Conservation (phyloP, 371 early-diverging fungal genomes). For the Mortierella polycephala region DNA sequence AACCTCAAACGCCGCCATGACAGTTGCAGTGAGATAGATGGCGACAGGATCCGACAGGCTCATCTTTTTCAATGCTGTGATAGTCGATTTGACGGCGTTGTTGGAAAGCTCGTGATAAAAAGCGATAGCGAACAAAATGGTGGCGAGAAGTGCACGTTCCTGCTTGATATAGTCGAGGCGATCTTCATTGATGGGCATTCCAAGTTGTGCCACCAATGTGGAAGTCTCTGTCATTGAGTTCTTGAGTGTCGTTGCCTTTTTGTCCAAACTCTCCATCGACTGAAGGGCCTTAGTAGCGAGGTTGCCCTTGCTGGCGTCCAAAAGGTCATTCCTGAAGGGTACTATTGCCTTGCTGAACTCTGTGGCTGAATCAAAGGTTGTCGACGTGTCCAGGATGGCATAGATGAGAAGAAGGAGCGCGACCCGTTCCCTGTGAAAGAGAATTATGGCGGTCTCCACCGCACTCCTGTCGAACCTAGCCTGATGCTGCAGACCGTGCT, state of each 20-base stretch:
- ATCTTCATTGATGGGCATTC: slow-evolving; percentile 51
- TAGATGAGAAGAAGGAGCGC: slow-evolving; percentile 71
- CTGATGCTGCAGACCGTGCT: slow-evolving; percentile 65
- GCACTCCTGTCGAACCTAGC: slow-evolving; percentile 66
- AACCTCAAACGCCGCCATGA: slow-evolving; percentile 48
- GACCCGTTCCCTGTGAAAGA: slow-evolving; percentile 78
- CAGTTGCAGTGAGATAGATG: slow-evolving; percentile 47
- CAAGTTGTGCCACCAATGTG: slow-evolving; percentile 43
- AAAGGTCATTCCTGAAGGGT: slow-evolving; percentile 53
- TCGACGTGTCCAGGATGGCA: slow-evolving; percentile 68
- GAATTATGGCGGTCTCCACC: slow-evolving; percentile 74
- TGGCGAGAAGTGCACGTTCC: slow-evolving; percentile 64
- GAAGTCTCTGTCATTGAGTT: slow-evolving; percentile 49
- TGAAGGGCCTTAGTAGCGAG: slow-evolving; percentile 59
- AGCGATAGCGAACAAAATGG: slow-evolving; percentile 66
- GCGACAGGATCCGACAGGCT: slow-evolving; percentile 46
- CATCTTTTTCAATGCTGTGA: slow-evolving; percentile 29
- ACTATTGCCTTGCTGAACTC: slow-evolving; percentile 59
- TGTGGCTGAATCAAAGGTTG: slow-evolving; percentile 58
- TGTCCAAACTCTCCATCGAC: slow-evolving; percentile 59
- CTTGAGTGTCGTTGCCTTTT: slow-evolving; percentile 55
- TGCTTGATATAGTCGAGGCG: slow-evolving; percentile 63
- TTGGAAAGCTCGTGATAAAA: slow-evolving; percentile 61
- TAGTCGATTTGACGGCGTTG: slow-evolving; percentile 26
- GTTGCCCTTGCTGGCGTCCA: slow-evolving; percentile 26